phyloP scores from a whole-genome alignment of 2,329 filamentous ascomycete species.

The Sordariomycetes sp. region DNA sequence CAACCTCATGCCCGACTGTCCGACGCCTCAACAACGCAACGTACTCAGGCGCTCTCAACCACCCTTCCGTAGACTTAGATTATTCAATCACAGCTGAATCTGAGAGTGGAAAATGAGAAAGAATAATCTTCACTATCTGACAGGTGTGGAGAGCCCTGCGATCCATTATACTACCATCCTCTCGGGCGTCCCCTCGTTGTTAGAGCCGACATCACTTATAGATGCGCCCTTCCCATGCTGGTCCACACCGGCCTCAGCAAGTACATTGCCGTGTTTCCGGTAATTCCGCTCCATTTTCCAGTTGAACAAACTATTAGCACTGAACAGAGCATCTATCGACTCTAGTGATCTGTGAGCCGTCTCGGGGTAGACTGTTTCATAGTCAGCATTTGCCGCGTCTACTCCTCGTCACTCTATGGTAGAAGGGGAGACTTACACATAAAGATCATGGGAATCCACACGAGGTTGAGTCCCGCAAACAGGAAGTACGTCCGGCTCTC shows the following conservation, averaged over 20 bases:
- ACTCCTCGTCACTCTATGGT: slow-evolving; percentile 5
- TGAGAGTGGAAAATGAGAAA: no score
- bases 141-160: not conserved
- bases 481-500: slow-evolving; percentile 35
- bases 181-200: not conserved
- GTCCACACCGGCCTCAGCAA: slow-evolving; percentile 3
- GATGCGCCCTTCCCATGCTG: not conserved
- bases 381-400: not conserved
- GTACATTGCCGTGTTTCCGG: slow-evolving; percentile 16
- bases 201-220: not conserved
- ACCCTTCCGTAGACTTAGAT: no score
- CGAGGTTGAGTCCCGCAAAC: slow-evolving; percentile 34
- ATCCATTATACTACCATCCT: not conserved
- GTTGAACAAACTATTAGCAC: slow-evolving; percentile 26
- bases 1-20: no score
- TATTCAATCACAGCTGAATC: no score
- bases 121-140: no score
- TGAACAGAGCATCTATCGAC: slow-evolving; percentile 35
- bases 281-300: slow-evolving; percentile 26
- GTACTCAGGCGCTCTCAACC: no score
- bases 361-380: slow-evolving; percentile 24
- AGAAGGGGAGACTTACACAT: slow-evolving; percentile 16
- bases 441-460: slow-evolving; percentile 35
- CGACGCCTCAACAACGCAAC: no score
- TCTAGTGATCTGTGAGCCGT: slow-evolving; percentile 31